Base-by-base conservation (phyloP, 2,329 filamentous ascomycete species). In the Diaporthe amygdali region DNA sequence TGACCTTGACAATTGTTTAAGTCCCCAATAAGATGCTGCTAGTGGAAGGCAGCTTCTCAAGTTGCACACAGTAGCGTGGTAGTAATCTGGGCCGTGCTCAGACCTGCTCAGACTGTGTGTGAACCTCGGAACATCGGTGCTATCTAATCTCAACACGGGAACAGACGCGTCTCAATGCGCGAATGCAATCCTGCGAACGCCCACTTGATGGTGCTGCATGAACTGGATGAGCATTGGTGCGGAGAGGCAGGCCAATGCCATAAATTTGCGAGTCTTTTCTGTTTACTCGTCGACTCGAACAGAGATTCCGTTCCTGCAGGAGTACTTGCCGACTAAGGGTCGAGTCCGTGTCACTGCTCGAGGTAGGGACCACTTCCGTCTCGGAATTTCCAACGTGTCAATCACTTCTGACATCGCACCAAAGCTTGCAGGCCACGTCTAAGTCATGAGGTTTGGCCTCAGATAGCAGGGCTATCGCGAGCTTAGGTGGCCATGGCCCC, bases 81-180 rank as follows among this genome's bases (percentile, higher is more conserved):
- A 34, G 56, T 51, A 25, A 39, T 7, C 20, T 55, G 51, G 51
- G 44, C 64, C 49, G 64, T 67, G 64, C 64, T 25, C 59, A 17
- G 22, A n/a, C 27, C 10, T 49, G 15, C 7, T 22, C n/a, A 47
- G n/a, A 47, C 59, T 46, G 59, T 47, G 41, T 47, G 27, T 25
- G 52, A 44, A 55, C 51, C 27, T 34, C 9, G 41, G 37, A 32
- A 41, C 6, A 12, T 8, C 7, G 46, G 20, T 49, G 3, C 25
- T 2, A 7, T n/a, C 52, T 59, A 59, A 68, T 56, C 44, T 37
- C 25, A 39, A 54, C 54, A 59, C 52, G 30, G 32, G 32, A 41
- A 49, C 44, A 44, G 34, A 68, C 66, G 66, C 66, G 52, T 68
- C 66, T 68, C 17, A 32, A 37, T 49, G 49, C 52, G 41, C 32